A percentile compares a stretch with the other conserved stretches of the same genome.
Conservation (phyloP, 2,329 filamentous ascomycete species). For the Arthroderma sp. region DNA sequence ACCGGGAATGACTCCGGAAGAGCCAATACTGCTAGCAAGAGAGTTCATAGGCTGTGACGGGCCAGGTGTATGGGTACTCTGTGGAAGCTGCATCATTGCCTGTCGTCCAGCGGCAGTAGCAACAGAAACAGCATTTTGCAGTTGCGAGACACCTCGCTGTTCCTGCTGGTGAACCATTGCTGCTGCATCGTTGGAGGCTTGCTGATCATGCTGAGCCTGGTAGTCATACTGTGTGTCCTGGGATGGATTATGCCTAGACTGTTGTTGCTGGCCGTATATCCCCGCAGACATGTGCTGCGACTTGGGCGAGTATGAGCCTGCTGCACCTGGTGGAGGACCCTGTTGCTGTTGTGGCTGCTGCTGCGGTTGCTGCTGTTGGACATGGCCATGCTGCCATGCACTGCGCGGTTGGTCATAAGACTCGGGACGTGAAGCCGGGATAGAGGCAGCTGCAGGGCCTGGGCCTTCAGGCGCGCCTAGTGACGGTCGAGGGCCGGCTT, state of each 20-base stretch:
- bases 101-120: constrained; percentile 40
- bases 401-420: constrained; percentile 32
- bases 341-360: constrained; percentile 17
- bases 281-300: constrained; percentile 26
- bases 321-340: constrained; percentile 15
- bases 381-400: constrained; percentile 30
- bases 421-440: constrained; percentile 20
- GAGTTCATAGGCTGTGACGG: constrained; percentile 44
- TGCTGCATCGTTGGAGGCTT: constrained; percentile 32
- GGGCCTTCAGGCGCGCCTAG: constrained; percentile 23
- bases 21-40: constrained; percentile 50
- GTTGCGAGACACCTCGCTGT: constrained; percentile 52
- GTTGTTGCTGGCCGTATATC: constrained; percentile 23
- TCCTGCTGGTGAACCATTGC: constrained; percentile 48
- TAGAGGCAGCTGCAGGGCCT: constrained; percentile 17
- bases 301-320: constrained; percentile 32
- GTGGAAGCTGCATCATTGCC: constrained; percentile 36
- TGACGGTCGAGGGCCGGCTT: constrained; percentile 28
- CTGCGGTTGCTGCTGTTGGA: constrained; percentile 16
- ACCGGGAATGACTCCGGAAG: constrained; percentile 43
- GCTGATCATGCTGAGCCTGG: constrained; percentile 34
- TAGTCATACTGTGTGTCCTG: constrained; percentile 36
- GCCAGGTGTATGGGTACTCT: constrained; percentile 33
- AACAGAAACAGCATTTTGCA: constrained; percentile 54
- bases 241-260: constrained; percentile 26